Evolutionary conservation across 495 filamentous ascomycete species (phyloP).

Genomic region (Platismatia glauca): DNA sequence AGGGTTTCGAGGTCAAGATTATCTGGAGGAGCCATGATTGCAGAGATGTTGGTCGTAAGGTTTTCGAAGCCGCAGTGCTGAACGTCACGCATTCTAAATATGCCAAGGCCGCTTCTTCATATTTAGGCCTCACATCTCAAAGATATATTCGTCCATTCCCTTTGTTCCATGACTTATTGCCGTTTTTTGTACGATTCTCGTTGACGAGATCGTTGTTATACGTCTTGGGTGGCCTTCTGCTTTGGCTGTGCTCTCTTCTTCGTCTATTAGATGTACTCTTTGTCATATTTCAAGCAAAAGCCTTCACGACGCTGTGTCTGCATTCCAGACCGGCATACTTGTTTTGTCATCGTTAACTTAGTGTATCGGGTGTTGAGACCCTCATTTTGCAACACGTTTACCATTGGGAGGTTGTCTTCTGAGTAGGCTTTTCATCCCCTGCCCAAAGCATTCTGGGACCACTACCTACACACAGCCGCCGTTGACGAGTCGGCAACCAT

Average conservation of each 20-base stretch:
- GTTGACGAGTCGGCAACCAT: neutral
- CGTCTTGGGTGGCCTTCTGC: neutral
- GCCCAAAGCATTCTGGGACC: neutral
- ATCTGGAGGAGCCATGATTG: neutral
- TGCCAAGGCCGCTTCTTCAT: neutral
- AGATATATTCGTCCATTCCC: neutral
- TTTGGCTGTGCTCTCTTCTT: neutral
- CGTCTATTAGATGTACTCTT: neutral
- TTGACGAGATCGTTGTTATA: neutral
- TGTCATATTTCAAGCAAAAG: neutral
- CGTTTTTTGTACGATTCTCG: neutral
- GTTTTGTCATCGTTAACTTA: neutral
- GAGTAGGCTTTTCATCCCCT: neutral
- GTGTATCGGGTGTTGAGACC: neutral
- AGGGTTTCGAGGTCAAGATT: constrained; percentile 31
- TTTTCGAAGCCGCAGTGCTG: neutral
- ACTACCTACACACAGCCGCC: neutral
- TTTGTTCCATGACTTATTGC: neutral
- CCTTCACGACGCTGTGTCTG: neutral
- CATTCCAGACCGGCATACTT: neutral
- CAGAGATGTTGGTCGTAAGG: neutral
- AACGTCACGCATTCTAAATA: neutral
- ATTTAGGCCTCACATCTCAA: neutral
- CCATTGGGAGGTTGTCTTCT: neutral
- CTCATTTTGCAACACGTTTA: neutral